Conservation (phyloP, 2,329 filamentous ascomycete species). For the Aspergillus fischeri region DNA sequence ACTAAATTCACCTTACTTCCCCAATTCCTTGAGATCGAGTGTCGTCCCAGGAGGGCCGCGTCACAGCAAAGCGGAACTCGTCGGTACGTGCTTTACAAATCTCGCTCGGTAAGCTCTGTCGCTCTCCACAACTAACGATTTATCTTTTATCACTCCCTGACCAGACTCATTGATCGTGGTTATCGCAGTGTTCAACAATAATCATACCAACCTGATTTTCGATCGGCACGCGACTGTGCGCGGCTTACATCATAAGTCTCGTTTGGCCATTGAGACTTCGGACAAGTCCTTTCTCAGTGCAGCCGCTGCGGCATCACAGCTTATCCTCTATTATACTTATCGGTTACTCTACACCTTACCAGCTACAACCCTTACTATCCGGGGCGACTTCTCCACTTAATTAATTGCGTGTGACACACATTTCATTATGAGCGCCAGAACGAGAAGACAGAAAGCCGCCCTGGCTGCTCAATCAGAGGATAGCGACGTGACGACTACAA, state of each 20-base stretch:
- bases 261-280: not conserved
- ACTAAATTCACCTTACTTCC: not conserved
- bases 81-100: not conserved
- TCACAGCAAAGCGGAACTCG: not conserved
- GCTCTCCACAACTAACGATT: not conserved
- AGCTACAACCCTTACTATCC: not conserved
- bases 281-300: constrained; percentile 5
- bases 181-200: not conserved
- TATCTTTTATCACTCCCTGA: not conserved
- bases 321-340: not conserved
- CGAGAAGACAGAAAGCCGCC: constrained; percentile 38
- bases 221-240: not conserved
- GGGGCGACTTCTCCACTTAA: not conserved
- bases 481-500: constrained; percentile 24
- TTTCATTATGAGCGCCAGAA: constrained; percentile 33
- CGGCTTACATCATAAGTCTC: not conserved
- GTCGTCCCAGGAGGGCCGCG: not conserved
- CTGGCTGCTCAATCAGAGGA: constrained; percentile 28
- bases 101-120: not conserved
- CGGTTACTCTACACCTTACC: not conserved
- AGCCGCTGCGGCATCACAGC: not conserved
- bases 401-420: not conserved
- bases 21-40: not conserved
- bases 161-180: not conserved
- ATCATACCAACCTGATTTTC: not conserved